These are phyloP conservation scores for Apiotrichum sp. DNA, from an alignment of 1,284 basidiomycete species.

Conservation along the genomic window DNA sequence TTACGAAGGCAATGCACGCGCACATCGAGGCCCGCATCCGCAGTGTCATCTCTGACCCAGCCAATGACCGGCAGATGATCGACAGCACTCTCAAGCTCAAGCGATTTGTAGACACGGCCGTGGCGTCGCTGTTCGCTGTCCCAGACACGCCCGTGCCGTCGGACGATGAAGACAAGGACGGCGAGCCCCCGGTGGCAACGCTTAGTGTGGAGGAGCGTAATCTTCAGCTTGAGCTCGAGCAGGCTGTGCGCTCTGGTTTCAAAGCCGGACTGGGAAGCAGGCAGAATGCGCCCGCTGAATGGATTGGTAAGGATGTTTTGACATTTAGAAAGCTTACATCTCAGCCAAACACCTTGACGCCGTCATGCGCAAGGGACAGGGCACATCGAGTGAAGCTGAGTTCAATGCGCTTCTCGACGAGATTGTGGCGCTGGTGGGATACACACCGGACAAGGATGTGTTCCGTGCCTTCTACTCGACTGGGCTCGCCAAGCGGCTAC, in stretches of 20 bases:
- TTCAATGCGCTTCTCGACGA: constrained; percentile 67
- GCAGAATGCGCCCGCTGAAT: constrained; percentile 83
- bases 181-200: background rate
- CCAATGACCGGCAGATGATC: constrained; percentile 64
- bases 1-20: constrained; percentile 60
- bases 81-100: constrained; percentile 67
- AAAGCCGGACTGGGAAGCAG: constrained; percentile 72
- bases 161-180: background rate
- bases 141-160: background rate
- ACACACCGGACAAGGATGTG: constrained; percentile 78
- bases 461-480: constrained; percentile 94
- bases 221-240: constrained; percentile 32
- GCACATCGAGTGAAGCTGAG: constrained; percentile 60
- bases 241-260: constrained; percentile 62
- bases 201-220: background rate
- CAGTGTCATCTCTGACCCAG: constrained; percentile 50
- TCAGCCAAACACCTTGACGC: constrained; percentile 55
- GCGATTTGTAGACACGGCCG: constrained; percentile 55
- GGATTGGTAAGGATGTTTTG: constrained; percentile 72
- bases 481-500: constrained; percentile 76
- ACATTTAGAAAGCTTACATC: too few relatives aligned
- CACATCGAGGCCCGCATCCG: constrained; percentile 47
- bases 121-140: constrained; percentile 50
- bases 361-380: constrained; percentile 79
- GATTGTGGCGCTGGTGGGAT: constrained; percentile 78